Evolutionary conservation across 1,284 basidiomycete species (phyloP).

Genomic region (Mycosarcoma mackinlayi): DNA sequence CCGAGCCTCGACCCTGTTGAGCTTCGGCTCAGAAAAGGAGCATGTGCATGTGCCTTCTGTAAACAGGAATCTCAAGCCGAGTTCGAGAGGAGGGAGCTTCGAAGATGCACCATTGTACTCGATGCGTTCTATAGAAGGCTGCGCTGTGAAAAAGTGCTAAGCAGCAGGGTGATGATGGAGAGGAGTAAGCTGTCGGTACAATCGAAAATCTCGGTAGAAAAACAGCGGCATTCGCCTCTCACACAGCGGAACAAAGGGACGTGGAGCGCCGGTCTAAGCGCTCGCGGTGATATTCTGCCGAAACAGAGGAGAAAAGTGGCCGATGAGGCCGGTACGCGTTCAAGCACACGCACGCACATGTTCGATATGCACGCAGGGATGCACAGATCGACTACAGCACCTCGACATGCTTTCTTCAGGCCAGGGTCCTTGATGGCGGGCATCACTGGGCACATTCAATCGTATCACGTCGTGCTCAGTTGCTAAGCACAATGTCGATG

Average conservation of each 20-base stretch:
- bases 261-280: not conserved
- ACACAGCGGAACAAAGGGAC: not conserved
- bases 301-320: not conserved
- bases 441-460: no score
- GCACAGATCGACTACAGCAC: not conserved
- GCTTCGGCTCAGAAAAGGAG: not conserved
- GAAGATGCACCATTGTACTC: not conserved
- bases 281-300: not conserved
- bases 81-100: not conserved
- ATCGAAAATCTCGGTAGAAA: no score
- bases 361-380: not conserved
- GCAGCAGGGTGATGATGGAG: not conserved
- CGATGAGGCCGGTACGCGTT: not conserved
- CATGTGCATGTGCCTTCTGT: no score
- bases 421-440: no score
- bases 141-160: no score
- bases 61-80: not conserved
- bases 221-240: no score
- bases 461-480: no score
- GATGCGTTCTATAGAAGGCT: not conserved
- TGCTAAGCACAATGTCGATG: no score
- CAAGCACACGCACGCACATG: no score
- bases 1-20: not conserved
- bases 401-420: no score
- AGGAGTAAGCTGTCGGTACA: no score